Base-by-base conservation (phyloP, 2,329 filamentous ascomycete species). In the Phyllachora maydis region DNA sequence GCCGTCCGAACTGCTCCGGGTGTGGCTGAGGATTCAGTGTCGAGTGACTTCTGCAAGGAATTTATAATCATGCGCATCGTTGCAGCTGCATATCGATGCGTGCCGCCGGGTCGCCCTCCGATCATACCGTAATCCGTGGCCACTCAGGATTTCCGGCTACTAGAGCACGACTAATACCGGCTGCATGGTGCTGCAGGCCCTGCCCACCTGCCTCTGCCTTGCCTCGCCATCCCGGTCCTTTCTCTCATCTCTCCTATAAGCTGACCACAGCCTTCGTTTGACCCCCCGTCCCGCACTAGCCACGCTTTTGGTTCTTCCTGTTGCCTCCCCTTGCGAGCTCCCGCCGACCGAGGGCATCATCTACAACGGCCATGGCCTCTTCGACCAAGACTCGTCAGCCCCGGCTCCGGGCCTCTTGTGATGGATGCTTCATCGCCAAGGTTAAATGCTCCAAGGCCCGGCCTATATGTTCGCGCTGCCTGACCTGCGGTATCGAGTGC, bases 351-450 rank as follows among this genome's bases (percentile, higher is more conserved):
- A n/a, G n/a, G n/a, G n/a, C n/a, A n/a, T n/a, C n/a, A n/a, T n/a
- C n/a, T n/a, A n/a, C n/a, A n/a, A n/a, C n/a, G n/a, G n/a, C n/a
- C 19, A 38, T 37, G 30, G 28, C 34, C 5, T 29, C 32, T 12
- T 26, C 33, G 10, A 23, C 35, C 2, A 42, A 41, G 23, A 31
- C 30, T 6, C 37, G 39, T 10, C 39, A 40, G 23, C 37, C 37
- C 4, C 35, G 39, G 9, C 33, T 42, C 19, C 32, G 39, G 11
- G 39, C 38, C 12, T 62, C 58, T 11, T 64, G 59, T 35, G 58
- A 64, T 30, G 55, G 54, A 6, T 64, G 59, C 39, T 61, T 62
- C 36, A 39, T 59, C 11, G 58, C 58, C 30, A 64, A 64, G 35
- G 57, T 64, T 40, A 63, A 62, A 34, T 64, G 59, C 38, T 59